A percentile compares a stretch with the other conserved stretches of the same genome.
Evolutionary conservation across 1,284 basidiomycete species (phyloP).

Genomic region (Singerocomus inundabilis): DNA sequence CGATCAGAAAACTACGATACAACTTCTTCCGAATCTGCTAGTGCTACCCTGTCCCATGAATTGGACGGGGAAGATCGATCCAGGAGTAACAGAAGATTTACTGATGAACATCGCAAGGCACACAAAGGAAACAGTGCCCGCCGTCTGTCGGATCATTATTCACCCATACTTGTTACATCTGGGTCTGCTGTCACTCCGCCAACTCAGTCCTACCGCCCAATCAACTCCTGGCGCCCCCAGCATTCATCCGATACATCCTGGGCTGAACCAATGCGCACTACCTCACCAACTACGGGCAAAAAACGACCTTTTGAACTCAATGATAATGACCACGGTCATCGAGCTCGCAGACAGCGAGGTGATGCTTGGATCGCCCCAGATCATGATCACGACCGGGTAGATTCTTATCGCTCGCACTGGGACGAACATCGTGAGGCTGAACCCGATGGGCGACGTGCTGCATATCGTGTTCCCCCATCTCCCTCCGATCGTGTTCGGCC

Average conservation of each 20-base stretch:
- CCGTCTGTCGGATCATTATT: conserved; percentile 9
- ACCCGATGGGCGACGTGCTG: conserved; percentile 15
- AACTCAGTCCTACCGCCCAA: background rate
- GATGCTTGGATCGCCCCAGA: conserved; percentile 23
- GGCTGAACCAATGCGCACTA: conserved; percentile 17
- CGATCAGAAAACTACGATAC: conserved; percentile 1
- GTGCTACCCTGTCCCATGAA: conserved; percentile 6
- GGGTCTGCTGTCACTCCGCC: conserved; percentile 7
- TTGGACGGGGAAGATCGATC: conserved; percentile 9
- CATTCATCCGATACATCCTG: conserved; percentile 7
- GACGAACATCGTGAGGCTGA: conserved; percentile 17
- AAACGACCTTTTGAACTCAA: conserved; percentile 23
- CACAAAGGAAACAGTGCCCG: conserved; percentile 2
- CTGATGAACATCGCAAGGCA: conserved; percentile 11
- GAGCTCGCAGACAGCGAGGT: conserved; percentile 25
- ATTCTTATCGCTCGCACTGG: conserved; percentile 7
- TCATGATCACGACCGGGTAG: conserved; percentile 12
- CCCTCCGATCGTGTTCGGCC: conserved; percentile 7
- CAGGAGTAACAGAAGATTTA: conserved; percentile 6
- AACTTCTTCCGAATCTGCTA: conserved; percentile 12
- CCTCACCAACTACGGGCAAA: conserved; percentile 19
- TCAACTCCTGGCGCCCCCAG: conserved; percentile 9
- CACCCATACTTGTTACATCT: conserved; percentile 8
- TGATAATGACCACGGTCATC: conserved; percentile 21
- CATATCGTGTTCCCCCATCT: conserved; percentile 7